Evolutionary conservation across 352 stramenopile genomes (phyloP).

Genomic region (Pythium myriotylum): DNA sequence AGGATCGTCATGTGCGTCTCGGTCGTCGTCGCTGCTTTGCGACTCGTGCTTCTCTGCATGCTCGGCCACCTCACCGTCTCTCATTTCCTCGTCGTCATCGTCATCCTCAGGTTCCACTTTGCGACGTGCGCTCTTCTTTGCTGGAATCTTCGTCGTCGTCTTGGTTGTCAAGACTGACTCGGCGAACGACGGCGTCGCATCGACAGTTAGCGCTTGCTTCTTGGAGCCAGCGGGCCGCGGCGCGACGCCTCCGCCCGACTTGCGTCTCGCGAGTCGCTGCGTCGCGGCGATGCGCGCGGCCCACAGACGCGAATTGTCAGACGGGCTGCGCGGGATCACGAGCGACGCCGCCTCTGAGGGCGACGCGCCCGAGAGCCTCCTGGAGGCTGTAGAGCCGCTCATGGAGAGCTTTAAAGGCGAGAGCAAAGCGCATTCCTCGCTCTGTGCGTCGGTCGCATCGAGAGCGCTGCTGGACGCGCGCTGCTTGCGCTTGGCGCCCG

Average conservation of each 20-base stretch:
- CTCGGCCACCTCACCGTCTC: background rate
- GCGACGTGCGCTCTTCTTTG: no score
- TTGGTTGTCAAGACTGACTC: background rate
- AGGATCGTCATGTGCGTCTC: no score
- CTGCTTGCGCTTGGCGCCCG: conserved; percentile 13
- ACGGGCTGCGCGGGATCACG: conserved; percentile 14
- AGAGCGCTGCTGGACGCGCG: background rate
- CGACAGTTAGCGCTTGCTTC: background rate
- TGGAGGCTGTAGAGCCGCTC: background rate
- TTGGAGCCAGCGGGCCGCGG: background rate
- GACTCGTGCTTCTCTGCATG: background rate
- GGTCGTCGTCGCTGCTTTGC: background rate
- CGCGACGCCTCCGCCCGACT: background rate
- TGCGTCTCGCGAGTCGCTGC: conserved; percentile 6
- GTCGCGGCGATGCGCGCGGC: conserved; percentile 10
- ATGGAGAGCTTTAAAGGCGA: conserved; percentile 8
- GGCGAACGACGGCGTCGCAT: background rate
- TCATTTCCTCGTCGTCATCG: no score
- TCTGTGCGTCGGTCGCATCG: background rate
- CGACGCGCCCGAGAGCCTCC: background rate
- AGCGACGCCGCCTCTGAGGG: conserved; percentile 3
- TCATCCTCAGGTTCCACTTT: no score
- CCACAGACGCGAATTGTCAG: conserved; percentile 11
- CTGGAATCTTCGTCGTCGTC: background rate
- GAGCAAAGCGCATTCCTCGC: background rate